Evolutionary conservation across 2,329 filamentous ascomycete genomes (phyloP).

Genomic region (Blastomyces silverae): DNA sequence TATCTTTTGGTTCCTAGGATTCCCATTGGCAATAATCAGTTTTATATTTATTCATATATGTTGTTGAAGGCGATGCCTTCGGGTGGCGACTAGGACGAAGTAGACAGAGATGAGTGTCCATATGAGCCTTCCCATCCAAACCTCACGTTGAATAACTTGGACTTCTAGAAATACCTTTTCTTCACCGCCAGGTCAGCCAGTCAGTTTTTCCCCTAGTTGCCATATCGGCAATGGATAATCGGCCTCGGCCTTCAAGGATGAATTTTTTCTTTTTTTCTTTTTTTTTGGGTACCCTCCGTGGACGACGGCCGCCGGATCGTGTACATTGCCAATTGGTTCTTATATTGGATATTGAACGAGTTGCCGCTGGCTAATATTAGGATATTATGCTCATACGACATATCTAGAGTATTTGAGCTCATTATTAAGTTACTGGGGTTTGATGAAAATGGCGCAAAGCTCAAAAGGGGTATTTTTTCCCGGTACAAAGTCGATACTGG

Average conservation of each 20-base stretch:
- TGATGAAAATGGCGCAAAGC: neutral
- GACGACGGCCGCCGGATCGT: neutral
- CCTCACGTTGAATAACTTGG: too few species aligned
- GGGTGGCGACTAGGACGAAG: too few species aligned
- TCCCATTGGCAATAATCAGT: too few species aligned
- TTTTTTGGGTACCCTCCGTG: too few species aligned
- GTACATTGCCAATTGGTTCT: neutral
- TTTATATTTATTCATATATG: too few species aligned
- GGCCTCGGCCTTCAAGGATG: neutral
- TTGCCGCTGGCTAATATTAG: neutral
- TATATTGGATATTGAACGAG: neutral
- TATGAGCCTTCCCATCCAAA: too few species aligned
- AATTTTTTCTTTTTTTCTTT: too few species aligned
- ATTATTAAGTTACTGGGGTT: neutral
- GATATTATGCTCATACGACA: neutral
- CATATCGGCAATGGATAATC: neutral
- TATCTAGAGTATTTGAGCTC: neutral
- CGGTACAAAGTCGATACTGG: neutral
- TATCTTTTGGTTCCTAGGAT: too few species aligned
- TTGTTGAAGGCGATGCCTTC: too few species aligned
- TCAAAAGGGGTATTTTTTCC: slow-evolving; percentile 7
- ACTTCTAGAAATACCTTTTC: neutral
- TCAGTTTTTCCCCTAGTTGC: neutral
- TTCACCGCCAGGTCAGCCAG: neutral
- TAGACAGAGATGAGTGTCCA: too few species aligned